A percentile compares a stretch with the other conserved stretches of the same genome.
These are phyloP conservation scores for Coniochaeta prunicola DNA, from an alignment of 2,329 filamentous ascomycete genomes.

Conservation along the genomic window DNA sequence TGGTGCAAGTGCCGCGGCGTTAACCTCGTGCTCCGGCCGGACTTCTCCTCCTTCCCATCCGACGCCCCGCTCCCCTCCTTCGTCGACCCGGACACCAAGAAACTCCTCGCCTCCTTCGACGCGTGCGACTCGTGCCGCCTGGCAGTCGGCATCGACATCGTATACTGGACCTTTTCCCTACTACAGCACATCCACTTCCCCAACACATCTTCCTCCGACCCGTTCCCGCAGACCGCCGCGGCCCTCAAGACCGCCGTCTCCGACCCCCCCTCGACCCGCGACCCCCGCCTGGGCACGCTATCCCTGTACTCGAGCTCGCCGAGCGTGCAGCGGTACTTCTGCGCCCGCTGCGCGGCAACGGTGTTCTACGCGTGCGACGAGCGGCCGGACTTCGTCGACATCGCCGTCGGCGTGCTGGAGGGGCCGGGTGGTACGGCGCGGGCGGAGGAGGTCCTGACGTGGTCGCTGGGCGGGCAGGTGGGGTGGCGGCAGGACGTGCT, in stretches of 20 bases:
- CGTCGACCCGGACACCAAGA: constrained; percentile 34
- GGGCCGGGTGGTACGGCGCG: constrained; percentile 32
- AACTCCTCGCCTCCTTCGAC: constrained; percentile 30
- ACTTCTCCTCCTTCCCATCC: constrained; percentile 15
- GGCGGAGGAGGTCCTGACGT: constrained; percentile 34
- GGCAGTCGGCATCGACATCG: constrained; percentile 31
- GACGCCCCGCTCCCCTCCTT: constrained; percentile 30
- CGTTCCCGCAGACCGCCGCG: constrained; percentile 21
- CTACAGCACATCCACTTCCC: constrained; percentile 30
- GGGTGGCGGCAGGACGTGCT: constrained; percentile 21
- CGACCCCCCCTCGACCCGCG: constrained; percentile 10
- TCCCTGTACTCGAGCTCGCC: constrained; percentile 33
- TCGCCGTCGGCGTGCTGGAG: constrained; percentile 37
- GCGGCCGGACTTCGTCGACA: constrained; percentile 30
- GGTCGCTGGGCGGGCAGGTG: constrained; percentile 29
- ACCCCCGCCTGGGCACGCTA: constrained; percentile 33
- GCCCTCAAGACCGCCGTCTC: constrained; percentile 28
- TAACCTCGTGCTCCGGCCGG: constrained; percentile 27
- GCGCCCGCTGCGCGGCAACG: constrained; percentile 35
- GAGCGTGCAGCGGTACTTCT: constrained; percentile 40
- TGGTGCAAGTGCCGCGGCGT: constrained; percentile 40
- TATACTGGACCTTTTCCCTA: constrained; percentile 36
- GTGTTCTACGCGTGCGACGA: constrained; percentile 36
- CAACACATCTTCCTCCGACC: background rate
- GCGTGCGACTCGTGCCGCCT: constrained; percentile 40